phyloP scores from a whole-genome alignment of 768 basidiomycete genomes.

The Kwoniella bestiolae region DNA sequence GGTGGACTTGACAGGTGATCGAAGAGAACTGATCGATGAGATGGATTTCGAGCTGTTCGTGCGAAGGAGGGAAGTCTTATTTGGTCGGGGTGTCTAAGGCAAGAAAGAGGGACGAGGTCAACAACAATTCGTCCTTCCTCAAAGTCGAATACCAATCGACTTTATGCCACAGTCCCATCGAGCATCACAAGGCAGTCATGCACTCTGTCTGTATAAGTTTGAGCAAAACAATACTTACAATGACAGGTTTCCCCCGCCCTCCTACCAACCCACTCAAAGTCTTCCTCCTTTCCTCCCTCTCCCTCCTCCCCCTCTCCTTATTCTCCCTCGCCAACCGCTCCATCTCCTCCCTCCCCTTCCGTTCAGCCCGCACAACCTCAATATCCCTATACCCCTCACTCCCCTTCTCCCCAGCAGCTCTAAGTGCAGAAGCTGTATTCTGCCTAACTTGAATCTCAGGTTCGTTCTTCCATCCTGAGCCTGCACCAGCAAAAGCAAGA shows the following conservation, averaged over 20 bases:
- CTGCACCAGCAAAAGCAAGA: background rate
- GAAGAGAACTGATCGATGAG: background rate
- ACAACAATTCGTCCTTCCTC: too few relatives aligned
- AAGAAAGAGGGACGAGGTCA: too few relatives aligned
- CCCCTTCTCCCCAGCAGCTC: constrained; percentile 14
- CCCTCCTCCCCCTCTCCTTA: constrained; percentile 18
- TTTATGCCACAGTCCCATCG: too few relatives aligned
- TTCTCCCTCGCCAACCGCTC: constrained; percentile 16
- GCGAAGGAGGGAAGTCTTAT: constrained; percentile 17
- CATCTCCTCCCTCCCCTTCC: background rate
- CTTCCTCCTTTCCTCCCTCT: constrained; percentile 22
- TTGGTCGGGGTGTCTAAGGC: constrained; percentile 34
- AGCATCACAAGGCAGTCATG: too few relatives aligned
- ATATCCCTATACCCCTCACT: constrained; percentile 5
- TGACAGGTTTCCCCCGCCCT: constrained; percentile 33
- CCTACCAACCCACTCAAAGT: constrained; percentile 28
- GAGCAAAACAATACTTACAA: constrained; percentile 26
- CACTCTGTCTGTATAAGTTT: too few relatives aligned
- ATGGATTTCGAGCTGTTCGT: constrained; percentile 15
- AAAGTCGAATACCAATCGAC: too few relatives aligned
- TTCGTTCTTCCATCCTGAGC: background rate
- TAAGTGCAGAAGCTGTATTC: constrained; percentile 7
- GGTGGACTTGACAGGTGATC: background rate
- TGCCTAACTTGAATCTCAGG: constrained; percentile 1
- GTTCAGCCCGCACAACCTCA: background rate